Base-by-base conservation (phyloP, 2,329 filamentous ascomycete species). In the Aspergillus costaricaensis region DNA sequence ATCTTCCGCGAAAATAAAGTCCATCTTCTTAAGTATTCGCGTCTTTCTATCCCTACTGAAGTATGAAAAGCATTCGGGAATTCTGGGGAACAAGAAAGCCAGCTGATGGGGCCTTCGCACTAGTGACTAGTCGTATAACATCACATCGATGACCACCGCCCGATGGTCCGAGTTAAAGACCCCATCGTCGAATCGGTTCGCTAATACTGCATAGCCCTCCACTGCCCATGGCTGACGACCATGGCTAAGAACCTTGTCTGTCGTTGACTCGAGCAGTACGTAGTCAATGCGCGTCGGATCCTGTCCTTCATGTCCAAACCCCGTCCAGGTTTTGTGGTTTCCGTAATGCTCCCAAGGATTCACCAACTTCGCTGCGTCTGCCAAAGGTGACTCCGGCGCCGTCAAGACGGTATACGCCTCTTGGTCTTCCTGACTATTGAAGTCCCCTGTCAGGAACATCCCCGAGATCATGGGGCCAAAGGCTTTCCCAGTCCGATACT, bases 111-210 rank as follows among this genome's bases (percentile, higher is more conserved):
- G n/a, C 39, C 39, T 43, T 43, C 2, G 4, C 39, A 10, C 39
- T 43, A 43, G n/a, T 44, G 17, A 44, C 38, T 48, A 60, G 27
- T 50, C 43, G 55, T 49, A 49, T 52, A 77, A 63, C 4, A 65
- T 63, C 23, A 75, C 71, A 76, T 86, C 85, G 2, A 80, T 81
- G 49, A 86, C 79, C 5, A 87, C 85, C 49, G 81, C 82, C 49
- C 83, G 76, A 69, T 87, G 85, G 67, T 87, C 85, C 60, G 82
- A 86, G 58, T 74, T 78, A 65, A 78, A 83, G 2, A 86, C 73
- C 1, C 79, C 80, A 65, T 85, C 81, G 48, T 87, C 85, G 65
- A 86, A 86, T 49, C 71, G 69, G 64, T 84, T 87, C 9, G 77
- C 71, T 51, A 86, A 66, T 3, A 86, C 83, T 8, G 79, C 78